phyloP scores from a whole-genome alignment of 2,329 filamentous ascomycete genomes.

The Metarhizium brunneum region DNA sequence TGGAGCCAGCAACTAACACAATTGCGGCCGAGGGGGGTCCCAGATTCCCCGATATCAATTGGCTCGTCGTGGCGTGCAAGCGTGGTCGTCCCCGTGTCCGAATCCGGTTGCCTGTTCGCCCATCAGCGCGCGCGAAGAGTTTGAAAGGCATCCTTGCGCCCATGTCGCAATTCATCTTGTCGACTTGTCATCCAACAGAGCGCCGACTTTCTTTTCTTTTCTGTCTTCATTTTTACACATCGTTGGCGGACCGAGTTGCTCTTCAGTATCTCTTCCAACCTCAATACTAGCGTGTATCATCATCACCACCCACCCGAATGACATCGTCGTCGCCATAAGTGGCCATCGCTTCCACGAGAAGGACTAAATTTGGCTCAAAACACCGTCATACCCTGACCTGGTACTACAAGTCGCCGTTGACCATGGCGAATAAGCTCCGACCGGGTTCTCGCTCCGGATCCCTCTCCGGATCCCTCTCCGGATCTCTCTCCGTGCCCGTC shows the following conservation, averaged over 20 bases:
- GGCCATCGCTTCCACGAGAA: neutral
- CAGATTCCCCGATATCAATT: neutral
- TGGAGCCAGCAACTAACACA: neutral
- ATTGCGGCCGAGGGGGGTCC: neutral
- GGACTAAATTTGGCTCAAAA: neutral
- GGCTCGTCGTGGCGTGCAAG: neutral
- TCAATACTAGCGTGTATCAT: neutral
- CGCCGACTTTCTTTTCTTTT: neutral
- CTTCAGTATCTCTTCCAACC: neutral
- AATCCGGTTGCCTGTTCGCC: neutral
- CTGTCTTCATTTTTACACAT: neutral
- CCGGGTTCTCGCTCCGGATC: slow-evolving; percentile 2
- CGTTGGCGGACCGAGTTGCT: neutral
- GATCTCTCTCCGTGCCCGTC: neutral
- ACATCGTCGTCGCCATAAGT: neutral
- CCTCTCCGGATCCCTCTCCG: neutral
- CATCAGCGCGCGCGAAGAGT: neutral
- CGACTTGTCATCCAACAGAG: neutral
- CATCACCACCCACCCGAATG: neutral
- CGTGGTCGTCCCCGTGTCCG: neutral
- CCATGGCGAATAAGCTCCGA: slow-evolving; percentile 18
- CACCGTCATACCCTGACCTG: neutral
- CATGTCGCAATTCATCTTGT: neutral
- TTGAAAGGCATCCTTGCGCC: neutral
- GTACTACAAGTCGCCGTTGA: neutral